A percentile compares a stretch with the other conserved stretches of the same genome.
phyloP scores from a whole-genome alignment of 805 yeast species.

The Starmerella kuoi region DNA sequence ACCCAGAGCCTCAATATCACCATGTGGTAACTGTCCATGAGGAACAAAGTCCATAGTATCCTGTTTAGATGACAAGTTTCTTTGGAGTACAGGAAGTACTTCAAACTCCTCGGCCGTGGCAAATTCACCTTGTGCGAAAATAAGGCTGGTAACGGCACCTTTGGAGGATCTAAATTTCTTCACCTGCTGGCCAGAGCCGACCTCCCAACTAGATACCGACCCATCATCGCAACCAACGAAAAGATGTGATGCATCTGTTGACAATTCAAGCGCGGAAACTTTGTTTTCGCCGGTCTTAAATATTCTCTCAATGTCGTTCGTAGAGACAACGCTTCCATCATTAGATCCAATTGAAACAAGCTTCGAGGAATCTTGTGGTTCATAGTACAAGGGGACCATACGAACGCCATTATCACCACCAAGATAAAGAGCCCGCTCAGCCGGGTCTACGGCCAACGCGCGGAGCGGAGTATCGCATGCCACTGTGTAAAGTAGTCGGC shows the following conservation, averaged over 20 bases:
- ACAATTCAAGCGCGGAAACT: slow-evolving; percentile 45
- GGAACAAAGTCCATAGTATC: slow-evolving; percentile 12
- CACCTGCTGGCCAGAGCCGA: slow-evolving; percentile 29
- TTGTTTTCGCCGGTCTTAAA: slow-evolving; percentile 17
- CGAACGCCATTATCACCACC: slow-evolving; percentile 60
- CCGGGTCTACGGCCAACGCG: slow-evolving; percentile 59
- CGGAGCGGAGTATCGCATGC: slow-evolving; percentile 50
- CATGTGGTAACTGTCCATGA: neutral
- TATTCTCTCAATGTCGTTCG: slow-evolving; percentile 35
- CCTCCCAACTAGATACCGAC: slow-evolving; percentile 52
- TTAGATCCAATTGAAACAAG: slow-evolving; percentile 51
- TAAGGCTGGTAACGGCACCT: slow-evolving; percentile 21
- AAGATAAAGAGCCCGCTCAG: slow-evolving; percentile 58
- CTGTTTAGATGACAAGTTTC: slow-evolving; percentile 17
- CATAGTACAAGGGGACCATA: slow-evolving; percentile 39
- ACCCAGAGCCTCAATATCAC: neutral
- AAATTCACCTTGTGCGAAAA: slow-evolving; percentile 1
- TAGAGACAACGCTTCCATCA: slow-evolving; percentile 38
- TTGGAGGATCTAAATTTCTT: slow-evolving; percentile 22
- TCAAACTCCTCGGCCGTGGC: slow-evolving; percentile 8
- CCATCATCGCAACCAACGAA: slow-evolving; percentile 70
- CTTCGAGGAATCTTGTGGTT: slow-evolving; percentile 29
- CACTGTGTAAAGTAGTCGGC: slow-evolving; percentile 51
- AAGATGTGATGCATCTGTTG: slow-evolving; percentile 63
- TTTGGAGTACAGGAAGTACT: slow-evolving; percentile 24